Conservation (phyloP, 2,329 filamentous ascomycete genomes). For the Zelopaecilomyces penicillatus region DNA sequence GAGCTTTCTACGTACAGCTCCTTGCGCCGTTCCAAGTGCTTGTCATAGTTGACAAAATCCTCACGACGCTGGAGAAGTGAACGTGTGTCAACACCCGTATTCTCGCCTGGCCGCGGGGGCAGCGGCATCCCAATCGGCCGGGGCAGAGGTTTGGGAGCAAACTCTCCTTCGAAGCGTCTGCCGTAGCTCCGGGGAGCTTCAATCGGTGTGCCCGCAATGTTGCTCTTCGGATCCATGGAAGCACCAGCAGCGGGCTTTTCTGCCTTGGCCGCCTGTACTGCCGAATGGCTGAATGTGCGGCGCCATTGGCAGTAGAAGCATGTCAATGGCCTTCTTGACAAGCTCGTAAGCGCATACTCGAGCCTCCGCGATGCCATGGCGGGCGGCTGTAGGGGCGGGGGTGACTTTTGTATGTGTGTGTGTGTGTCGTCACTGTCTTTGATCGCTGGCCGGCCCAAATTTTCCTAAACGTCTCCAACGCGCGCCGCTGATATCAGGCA, state of each 20-base stretch:
- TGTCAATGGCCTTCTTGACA: conserved; percentile 26
- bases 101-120: conserved; percentile 70
- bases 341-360: conserved; percentile 19
- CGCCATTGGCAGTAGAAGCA: conserved; percentile 47
- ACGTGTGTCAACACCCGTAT: conserved; percentile 66
- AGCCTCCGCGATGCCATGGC: conserved; percentile 26
- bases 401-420: background rate
- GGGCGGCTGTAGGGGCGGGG: conserved; percentile 8
- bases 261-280: conserved; percentile 20
- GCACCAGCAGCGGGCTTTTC: conserved; percentile 28
- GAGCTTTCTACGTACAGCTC: conserved; percentile 50
- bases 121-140: conserved; percentile 75
- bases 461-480: too few relatives aligned
- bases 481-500: background rate
- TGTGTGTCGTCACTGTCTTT: background rate
- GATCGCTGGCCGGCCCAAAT: background rate
- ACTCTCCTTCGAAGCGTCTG: conserved; percentile 40
- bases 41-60: conserved; percentile 79
- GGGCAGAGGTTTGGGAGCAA: conserved; percentile 50
- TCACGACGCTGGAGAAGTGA: conserved; percentile 59
- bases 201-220: conserved; percentile 39
- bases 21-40: conserved; percentile 68
- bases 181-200: conserved; percentile 54
- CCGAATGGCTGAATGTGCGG: conserved; percentile 38
- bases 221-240: conserved; percentile 28